Percentiles rank a stretch among this genome's conserved stretches.
These are phyloP conservation scores for Coemansia reversa DNA, from an alignment of 192 early-diverging fungal species.

Conservation along the genomic window DNA sequence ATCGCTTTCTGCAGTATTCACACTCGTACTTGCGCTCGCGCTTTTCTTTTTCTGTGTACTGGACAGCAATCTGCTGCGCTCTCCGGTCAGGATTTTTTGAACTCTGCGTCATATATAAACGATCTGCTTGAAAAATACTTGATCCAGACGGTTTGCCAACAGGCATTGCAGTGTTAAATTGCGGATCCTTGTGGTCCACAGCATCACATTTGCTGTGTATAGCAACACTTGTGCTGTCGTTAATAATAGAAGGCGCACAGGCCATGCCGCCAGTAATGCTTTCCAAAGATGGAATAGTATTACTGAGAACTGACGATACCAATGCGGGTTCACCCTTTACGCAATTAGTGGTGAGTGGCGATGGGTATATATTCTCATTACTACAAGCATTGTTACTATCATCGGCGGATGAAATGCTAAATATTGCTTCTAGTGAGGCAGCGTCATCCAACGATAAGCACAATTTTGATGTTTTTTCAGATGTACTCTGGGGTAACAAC, in stretches of 20 bases:
- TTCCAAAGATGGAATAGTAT: not conserved
- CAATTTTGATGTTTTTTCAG: not conserved
- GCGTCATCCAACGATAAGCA: not conserved
- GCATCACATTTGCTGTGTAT: not conserved
- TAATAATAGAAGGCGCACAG: not conserved
- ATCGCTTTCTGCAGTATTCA: constrained; percentile 59
- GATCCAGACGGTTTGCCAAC: not conserved
- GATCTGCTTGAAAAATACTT: not conserved
- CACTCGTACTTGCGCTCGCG: constrained; percentile 58
- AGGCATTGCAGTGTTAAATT: not conserved
- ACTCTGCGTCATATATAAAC: not conserved
- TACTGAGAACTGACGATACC: not conserved
- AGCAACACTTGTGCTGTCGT: not conserved
- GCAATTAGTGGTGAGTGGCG: not conserved
- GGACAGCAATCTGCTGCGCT: constrained; percentile 15
- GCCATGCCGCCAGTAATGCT: not conserved
- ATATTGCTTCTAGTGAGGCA: constrained; percentile 4
- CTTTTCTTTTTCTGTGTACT: constrained; percentile 50
- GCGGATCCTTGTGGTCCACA: not conserved
- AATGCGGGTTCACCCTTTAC: not conserved
- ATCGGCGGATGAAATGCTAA: not conserved
- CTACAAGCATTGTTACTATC: not conserved
- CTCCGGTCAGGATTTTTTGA: not conserved
- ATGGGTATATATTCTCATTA: not conserved
- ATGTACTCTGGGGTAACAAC: constrained; percentile 4